Evolutionary conservation across 768 basidiomycete genomes (phyloP), one percentile per base, ranked within the genome.

Genomic region (Wakefieldia striispora): DNA sequence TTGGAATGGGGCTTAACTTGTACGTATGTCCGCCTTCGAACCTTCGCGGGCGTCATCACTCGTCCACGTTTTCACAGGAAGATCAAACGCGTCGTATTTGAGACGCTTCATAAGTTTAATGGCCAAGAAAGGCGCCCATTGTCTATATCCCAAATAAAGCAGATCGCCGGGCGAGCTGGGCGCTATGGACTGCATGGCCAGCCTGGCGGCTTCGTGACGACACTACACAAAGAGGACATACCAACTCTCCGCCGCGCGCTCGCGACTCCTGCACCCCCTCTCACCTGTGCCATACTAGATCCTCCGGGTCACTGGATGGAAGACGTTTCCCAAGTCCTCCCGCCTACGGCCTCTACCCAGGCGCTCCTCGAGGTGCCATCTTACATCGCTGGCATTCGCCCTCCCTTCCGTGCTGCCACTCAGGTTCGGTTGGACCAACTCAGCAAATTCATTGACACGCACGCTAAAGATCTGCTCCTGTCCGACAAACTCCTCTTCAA

Each of bases 1-100:
- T 97, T 42, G 94, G 97, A 2, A 95, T 99, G 93, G 97, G 97
- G 0, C 76, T 99, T 19, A 98, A 99, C 63, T 70, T 99, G 97
- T 97, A 66, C 38, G 88, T 73, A 11, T 27, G 3, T 17, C 17
- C 3, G 21, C 17, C 7, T 37, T 35, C 17, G 11, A 17, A 23
- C 17, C 43, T 26, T 40, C 17, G 21, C 21, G 5, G 23, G 37
- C 0, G 4, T 33, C 4, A 5, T 40, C 19, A 40, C 40, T 46
- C 47, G 49, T 33, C 9, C 20, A 13, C 12, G 1, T 31, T 34
- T 33, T 45, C 40, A 38, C 60, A 98, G 95, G 31, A 94, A 92
- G 76, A 97, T 98, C 70, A 86, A 85, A 51, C 85, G 93, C 13
- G 75, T 95, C 55, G 76, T 97, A 43, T 95, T 95, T 57, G 78